Base-by-base conservation (phyloP, 2,329 filamentous ascomycete genomes). In the Microcyclospora tardicrescens region DNA sequence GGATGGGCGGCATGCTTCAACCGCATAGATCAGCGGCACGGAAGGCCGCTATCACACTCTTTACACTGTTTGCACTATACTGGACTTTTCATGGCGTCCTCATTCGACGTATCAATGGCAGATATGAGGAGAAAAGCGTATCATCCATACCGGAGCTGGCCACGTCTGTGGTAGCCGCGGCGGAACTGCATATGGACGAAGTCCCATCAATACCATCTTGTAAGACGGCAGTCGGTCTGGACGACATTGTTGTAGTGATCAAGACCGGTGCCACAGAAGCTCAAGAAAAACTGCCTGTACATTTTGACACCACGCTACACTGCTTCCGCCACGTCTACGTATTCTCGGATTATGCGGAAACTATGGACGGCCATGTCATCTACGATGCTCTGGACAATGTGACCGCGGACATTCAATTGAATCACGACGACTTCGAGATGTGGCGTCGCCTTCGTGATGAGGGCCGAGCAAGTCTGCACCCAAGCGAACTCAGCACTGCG, bases 251-350 rank as follows among this genome's bases (percentile, higher is more conserved):
- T 46, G 63, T 75, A 15, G 58, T 73, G 15, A 57, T 76, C 39
- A 68, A 69, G 48, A 75, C 72, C 1, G 72, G 71, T 39, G 71
- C 71, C 16, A 70, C 69, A 11, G 71, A 75, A 46, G 62, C 69
- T 5, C 54, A 60, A 35, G 62, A 67, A 13, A 72, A 73, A 49
- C 61, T 75, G 2, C 69, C 70, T 2, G 54, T 64, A 3, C 71
- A 74, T 47, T 65, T 73, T 43, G 51, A 61, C 35, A 71, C 68
- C 2, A 69, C 70, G 1, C 58, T 75, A 12, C 62, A 62, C 43
- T 75, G 72, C 55, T 61, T 71, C 28, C 66, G 69, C 24, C 58
- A 72, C 51, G 70, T 67, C 40, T 62, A 66, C 38, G 66, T 76
- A 48, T 73, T 71, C 56, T 75, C 71, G 43, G 72, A 76, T 52